Percentiles rank a stretch among this genome's conserved stretches.
phyloP scores from a whole-genome alignment of 2,329 filamentous ascomycete genomes.

The Calonectria pseudoturangicola region DNA sequence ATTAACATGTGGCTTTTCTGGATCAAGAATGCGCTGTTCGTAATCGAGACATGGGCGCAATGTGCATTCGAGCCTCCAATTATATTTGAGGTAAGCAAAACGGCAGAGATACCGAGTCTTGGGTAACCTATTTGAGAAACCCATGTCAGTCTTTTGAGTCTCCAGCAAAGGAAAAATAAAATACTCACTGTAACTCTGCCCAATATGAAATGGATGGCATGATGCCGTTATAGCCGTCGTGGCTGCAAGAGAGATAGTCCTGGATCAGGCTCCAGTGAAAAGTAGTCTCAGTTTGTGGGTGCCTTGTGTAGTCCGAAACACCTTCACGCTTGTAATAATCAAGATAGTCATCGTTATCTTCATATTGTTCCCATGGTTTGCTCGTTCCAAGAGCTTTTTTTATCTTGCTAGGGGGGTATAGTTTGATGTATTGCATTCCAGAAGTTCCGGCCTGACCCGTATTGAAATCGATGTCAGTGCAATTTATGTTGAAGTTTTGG shows the following conservation, averaged over 20 bases:
- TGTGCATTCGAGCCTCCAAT: neutral
- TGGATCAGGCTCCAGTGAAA: neutral
- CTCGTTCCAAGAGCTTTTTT: neutral
- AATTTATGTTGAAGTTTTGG: neutral
- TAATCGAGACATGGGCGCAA: neutral
- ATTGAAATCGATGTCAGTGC: neutral
- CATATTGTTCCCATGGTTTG: neutral
- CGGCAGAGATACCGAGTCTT: neutral
- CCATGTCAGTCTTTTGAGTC: neutral
- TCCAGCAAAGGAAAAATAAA: too few relatives aligned
- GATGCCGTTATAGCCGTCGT: neutral
- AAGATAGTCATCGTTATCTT: neutral
- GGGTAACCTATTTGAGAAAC: neutral
- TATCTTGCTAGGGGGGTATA: neutral
- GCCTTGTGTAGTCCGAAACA: neutral
- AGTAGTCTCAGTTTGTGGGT: neutral
- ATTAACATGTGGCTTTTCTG: neutral
- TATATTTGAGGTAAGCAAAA: neutral
- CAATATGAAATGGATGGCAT: neutral
- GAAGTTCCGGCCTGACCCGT: neutral
- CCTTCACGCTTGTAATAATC: neutral
- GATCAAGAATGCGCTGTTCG: too few relatives aligned
- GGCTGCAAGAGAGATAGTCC: neutral
- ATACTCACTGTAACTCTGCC: neutral
- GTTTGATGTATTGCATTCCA: neutral